Conservation (phyloP, 2,329 filamentous ascomycete species). For the Talaromyces sp. region DNA sequence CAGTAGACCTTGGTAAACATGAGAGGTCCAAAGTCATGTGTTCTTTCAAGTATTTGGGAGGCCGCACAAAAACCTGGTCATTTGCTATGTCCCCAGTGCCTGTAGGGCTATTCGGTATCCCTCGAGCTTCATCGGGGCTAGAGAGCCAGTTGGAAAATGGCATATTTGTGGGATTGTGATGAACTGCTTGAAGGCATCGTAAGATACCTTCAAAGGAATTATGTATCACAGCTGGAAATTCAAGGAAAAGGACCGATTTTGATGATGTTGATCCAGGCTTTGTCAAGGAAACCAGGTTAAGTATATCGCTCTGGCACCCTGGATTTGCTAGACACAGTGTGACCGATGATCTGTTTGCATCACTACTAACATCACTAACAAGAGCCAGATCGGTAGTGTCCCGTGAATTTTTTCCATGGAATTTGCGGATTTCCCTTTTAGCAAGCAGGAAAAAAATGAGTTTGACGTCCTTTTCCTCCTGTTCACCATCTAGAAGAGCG, state of each 20-base stretch:
- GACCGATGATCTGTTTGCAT: not conserved
- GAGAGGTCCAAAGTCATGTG: not conserved
- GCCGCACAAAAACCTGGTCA: not conserved
- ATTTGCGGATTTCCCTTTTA: not conserved
- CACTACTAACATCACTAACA: not conserved
- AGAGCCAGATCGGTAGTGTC: not conserved
- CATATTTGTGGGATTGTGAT: not conserved
- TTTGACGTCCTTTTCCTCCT: not conserved
- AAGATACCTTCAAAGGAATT: not conserved
- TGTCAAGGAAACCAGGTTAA: not conserved
- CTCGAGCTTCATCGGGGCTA: not conserved
- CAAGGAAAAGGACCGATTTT: not conserved
- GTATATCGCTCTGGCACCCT: not conserved
- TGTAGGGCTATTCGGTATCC: not conserved
- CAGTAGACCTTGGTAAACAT: not conserved
- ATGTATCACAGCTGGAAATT: not conserved
- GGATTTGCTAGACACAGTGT: not conserved
- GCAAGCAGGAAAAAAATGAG: not conserved
- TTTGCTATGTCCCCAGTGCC: not conserved
- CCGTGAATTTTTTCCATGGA: not conserved
- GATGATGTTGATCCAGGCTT: not conserved
- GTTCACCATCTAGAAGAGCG: not conserved
- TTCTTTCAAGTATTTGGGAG: not conserved
- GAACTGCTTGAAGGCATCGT: not conserved
- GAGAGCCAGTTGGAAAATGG: not conserved